phyloP scores from a whole-genome alignment of 2,329 filamentous ascomycete species.

The Tolypocladium guangdongense region DNA sequence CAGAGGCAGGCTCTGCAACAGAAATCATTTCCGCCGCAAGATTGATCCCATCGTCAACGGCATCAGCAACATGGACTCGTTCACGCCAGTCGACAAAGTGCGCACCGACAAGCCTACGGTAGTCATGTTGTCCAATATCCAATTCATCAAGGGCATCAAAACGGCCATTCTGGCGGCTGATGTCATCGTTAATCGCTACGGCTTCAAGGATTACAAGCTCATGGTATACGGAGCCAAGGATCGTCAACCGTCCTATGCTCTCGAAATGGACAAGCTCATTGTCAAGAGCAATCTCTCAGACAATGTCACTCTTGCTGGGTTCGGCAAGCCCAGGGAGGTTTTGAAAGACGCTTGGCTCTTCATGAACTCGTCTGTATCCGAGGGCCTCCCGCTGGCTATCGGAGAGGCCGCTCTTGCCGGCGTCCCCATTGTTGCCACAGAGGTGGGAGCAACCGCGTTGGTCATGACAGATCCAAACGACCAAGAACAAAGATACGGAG shows the following conservation, averaged over 20 bases:
- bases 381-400: conserved; percentile 43
- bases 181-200: conserved; percentile 54
- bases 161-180: conserved; percentile 52
- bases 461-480: conserved; percentile 42
- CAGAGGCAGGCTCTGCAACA: conserved; percentile 43
- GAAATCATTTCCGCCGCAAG: conserved; percentile 46
- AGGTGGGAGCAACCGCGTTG: conserved; percentile 42
- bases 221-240: conserved; percentile 54
- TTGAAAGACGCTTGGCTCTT: conserved; percentile 47
- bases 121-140: conserved; percentile 53
- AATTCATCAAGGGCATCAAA: conserved; percentile 53
- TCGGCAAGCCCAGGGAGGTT: conserved; percentile 43
- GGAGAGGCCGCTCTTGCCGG: conserved; percentile 47
- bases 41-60: conserved; percentile 56
- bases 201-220: conserved; percentile 52
- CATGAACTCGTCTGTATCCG: conserved; percentile 45
- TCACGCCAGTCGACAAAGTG: conserved; percentile 48
- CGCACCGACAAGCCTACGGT: conserved; percentile 48
- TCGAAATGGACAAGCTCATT: conserved; percentile 46
- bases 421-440: conserved; percentile 44
- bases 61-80: conserved; percentile 53
- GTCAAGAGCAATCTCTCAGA: conserved; percentile 41
- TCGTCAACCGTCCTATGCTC: conserved; percentile 49
- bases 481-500: conserved; percentile 40
- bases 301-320: conserved; percentile 41